Base-by-base conservation (phyloP, 202 grass and related monocot genomes). In the Brachypodium distachyon region DNA sequence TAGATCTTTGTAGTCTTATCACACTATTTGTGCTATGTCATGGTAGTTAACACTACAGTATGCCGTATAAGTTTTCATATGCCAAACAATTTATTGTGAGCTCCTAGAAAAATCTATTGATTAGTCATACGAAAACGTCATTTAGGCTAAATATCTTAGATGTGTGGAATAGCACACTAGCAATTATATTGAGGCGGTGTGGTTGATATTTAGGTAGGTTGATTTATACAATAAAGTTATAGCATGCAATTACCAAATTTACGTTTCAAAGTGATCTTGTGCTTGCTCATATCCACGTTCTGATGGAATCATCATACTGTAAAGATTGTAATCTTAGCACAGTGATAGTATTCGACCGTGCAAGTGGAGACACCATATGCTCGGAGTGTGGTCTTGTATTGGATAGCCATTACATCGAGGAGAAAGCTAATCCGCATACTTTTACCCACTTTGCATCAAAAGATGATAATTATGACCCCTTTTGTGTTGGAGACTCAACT, bases 281-380 rank as follows among this genome's bases (percentile, higher is more conserved):
- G 26, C 42, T 12, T 32, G 26, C 48, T 48, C 42, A 32, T 48
- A 68, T 32, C 9, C 26, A 29, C 42, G 48, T 31, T 48, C 41
- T 69, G 28, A 69, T 69, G 66, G 66, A 69, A 69, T 69, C 27
- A 6, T 69, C 66, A 32, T 18, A 48, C 1, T 69, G 66, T 18
- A 69, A 32, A 69, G 66, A 69, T 12, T 69, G 66, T 12, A 69
- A 69, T 29, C 1, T 48, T 69, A 69, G 66, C 66, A 69, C 66
- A 32, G 42, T 69, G 66, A 19, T 69, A 69, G 66, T 69, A 48
- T 12, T 69, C 9, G 66, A 69, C 42, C 66, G 29, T 29, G 42
- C 66, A 48, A 48, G 42, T 3, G 66, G 66, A 48, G 66, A 69
- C 42, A 69, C 66, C 25, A 69, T 69, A 69, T 69, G 66, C 42